Conservation (phyloP, 108 stramenopile species). For the Skeletonema costatum region DNA sequence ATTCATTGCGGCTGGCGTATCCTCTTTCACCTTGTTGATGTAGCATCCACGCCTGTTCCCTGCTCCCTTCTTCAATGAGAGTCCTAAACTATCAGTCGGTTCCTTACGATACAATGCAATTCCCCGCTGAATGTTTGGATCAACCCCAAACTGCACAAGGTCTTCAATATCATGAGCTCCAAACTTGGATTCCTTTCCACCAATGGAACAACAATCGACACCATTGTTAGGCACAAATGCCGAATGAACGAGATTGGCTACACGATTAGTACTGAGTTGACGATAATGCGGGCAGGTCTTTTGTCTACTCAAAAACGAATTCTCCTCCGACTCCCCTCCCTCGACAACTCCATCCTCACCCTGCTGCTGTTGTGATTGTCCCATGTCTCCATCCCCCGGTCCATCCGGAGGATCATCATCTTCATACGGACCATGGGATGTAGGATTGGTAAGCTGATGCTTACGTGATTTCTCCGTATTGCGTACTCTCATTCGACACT, state of each 20-base stretch:
- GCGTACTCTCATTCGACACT: constrained; percentile 56
- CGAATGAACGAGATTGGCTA: constrained; percentile 36
- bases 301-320: constrained; percentile 14
- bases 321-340: constrained; percentile 23
- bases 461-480: constrained; percentile 63
- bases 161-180: constrained; percentile 87
- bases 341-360: constrained; percentile 10
- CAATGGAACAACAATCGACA: constrained; percentile 52
- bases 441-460: constrained; percentile 15
- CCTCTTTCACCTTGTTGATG: constrained; percentile 22
- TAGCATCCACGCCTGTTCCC: constrained; percentile 26
- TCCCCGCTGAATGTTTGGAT: constrained; percentile 50
- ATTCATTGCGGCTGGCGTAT: constrained; percentile 31
- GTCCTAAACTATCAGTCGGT: constrained; percentile 50
- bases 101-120: constrained; percentile 64
- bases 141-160: constrained; percentile 65
- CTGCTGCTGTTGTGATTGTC: constrained; percentile 3
- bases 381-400: constrained; percentile 27
- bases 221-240: constrained; percentile 47
- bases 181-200: constrained; percentile 67
- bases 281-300: constrained; percentile 75
- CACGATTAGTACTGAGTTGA: constrained; percentile 55
- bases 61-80: constrained; percentile 23
- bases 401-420: constrained; percentile 63
- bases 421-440: constrained; percentile 34